Evolutionary conservation across 2,329 filamentous ascomycete species (phyloP).

Genomic region (Fusarium sp.): DNA sequence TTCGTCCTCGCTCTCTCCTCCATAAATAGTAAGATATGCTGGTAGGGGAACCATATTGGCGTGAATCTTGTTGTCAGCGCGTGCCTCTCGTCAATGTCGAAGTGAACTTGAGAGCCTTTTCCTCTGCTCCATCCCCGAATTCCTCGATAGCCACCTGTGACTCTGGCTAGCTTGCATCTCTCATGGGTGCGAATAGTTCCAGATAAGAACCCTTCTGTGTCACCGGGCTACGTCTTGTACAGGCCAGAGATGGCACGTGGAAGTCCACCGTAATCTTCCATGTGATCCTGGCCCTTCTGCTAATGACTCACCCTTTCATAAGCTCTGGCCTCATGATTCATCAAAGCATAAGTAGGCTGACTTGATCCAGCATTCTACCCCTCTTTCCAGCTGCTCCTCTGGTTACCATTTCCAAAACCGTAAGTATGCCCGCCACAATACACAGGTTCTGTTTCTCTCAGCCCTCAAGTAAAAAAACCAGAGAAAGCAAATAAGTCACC

Average conservation of each 20-base stretch:
- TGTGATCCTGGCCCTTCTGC: rapidly evolving
- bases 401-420: rapidly evolving
- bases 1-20: too few species aligned
- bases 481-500: rapidly evolving
- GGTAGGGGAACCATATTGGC: rapidly evolving
- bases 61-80: not conserved
- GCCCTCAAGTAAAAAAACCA: too few species aligned
- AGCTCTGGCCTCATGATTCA: not conserved
- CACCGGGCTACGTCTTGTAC: too few species aligned
- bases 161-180: rapidly evolving
- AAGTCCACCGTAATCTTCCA: too few species aligned
- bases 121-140: not conserved
- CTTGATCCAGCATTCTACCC: not conserved
- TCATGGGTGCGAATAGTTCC: rapidly evolving
- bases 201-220: too few species aligned
- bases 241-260: not conserved
- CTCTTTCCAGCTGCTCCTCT: not conserved
- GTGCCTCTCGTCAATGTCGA: not conserved
- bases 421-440: not conserved
- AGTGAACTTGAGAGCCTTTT: not conserved
- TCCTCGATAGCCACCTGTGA: rapidly evolving
- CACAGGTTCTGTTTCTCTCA: rapidly evolving
- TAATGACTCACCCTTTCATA: rapidly evolving
- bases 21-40: rapidly evolving
- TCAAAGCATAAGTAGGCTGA: not conserved